phyloP scores from a whole-genome alignment of 2,329 filamentous ascomycete genomes.

The Ceratocystis lukuohia region DNA sequence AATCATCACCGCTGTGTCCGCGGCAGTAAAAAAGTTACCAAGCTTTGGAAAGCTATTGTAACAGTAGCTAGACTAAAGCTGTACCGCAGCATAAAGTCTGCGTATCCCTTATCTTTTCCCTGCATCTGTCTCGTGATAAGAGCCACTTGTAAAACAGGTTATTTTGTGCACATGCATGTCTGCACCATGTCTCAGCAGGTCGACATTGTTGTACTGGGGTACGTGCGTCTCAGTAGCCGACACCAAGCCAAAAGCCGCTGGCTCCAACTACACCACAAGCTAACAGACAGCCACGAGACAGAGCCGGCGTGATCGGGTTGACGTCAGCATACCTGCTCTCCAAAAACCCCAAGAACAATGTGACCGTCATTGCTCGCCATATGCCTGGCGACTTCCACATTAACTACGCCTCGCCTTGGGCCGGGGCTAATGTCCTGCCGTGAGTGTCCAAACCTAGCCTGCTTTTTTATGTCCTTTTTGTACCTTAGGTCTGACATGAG shows the following conservation, averaged over 20 bases:
- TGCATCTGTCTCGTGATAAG: too few relatives aligned
- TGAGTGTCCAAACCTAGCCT: constrained; percentile 29
- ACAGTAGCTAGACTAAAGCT: too few relatives aligned
- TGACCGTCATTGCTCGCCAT: constrained; percentile 71
- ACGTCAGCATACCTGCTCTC: constrained; percentile 38
- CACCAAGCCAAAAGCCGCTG: not conserved
- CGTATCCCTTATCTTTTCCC: too few relatives aligned
- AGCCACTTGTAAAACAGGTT: not conserved
- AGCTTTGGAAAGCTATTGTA: too few relatives aligned
- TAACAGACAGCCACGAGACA: constrained; percentile 20
- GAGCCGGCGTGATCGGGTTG: constrained; percentile 39
- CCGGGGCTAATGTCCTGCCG: constrained; percentile 69
- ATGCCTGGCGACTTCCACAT: constrained; percentile 91
- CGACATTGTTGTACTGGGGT: constrained; percentile 20
- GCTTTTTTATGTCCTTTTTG: not conserved
- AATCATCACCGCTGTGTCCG: not conserved
- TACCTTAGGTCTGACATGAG: not conserved
- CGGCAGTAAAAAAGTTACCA: too few relatives aligned
- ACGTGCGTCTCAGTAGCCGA: not conserved
- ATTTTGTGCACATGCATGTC: not conserved
- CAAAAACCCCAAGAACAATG: constrained; percentile 31
- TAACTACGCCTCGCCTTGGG: constrained; percentile 83
- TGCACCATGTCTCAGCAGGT: constrained; percentile 10
- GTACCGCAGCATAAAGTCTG: too few relatives aligned
- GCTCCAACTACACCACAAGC: not conserved